Conservation (phyloP, 805 yeast species). For the Spathaspora hagerdaliae region DNA sequence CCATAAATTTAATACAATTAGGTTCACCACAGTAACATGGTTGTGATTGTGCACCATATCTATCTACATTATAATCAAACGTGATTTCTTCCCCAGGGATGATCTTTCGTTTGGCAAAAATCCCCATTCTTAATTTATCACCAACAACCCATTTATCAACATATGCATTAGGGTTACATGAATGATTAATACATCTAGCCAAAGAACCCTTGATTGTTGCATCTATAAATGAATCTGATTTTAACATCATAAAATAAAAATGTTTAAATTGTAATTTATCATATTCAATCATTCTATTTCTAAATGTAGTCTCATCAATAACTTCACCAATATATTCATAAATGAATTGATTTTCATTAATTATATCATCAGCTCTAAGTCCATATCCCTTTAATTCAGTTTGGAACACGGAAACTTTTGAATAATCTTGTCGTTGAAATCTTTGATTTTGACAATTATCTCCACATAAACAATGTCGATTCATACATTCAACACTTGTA, state of each 20-base stretch:
- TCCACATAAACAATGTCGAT: conserved; percentile 69
- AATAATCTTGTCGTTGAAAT: conserved; percentile 73
- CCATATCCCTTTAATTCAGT: conserved; percentile 91
- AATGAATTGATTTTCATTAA: conserved; percentile 66
- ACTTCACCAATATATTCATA: conserved; percentile 96
- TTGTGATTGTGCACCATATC: conserved; percentile 94
- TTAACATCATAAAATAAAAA: conserved; percentile 94
- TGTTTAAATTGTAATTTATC: conserved; percentile 68
- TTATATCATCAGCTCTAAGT: conserved; percentile 59
- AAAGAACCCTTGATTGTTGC: conserved; percentile 87
- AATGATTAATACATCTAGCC: conserved; percentile 92
- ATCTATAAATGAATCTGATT: conserved; percentile 88
- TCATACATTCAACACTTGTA: conserved; percentile 87
- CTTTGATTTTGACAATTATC: conserved; percentile 79
- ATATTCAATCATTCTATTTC: conserved; percentile 69
- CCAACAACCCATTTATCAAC: conserved; percentile 98
- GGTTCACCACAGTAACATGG: conserved; percentile 91
- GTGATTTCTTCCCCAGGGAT: conserved; percentile 83
- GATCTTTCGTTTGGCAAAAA: conserved; percentile 78
- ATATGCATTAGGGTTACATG: conserved; percentile 90
- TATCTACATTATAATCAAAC: conserved; percentile 88
- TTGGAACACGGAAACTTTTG: conserved; percentile 72
- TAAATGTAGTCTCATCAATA: conserved; percentile 73
- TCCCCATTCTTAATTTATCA: conserved; percentile 87
- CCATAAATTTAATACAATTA: conserved; percentile 89